phyloP scores from a whole-genome alignment of 805 yeast genomes.

The Phaffomyces thermotolerans region DNA sequence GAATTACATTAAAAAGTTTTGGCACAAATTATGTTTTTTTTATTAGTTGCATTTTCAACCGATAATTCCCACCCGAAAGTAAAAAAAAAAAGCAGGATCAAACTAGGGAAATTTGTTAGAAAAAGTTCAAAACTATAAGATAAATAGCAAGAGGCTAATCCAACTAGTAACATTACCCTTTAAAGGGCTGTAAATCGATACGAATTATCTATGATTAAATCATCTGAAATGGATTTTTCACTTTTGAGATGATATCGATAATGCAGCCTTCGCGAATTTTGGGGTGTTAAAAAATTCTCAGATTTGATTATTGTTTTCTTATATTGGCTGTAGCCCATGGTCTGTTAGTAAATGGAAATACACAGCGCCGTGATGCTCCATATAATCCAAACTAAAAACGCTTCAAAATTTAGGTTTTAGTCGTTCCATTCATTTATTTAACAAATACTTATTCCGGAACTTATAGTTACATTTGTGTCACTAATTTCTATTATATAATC shows the following conservation, averaged over 20 bases:
- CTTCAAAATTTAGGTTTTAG: too few species aligned
- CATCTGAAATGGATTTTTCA: background rate
- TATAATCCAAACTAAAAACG: too few species aligned
- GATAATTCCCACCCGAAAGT: slow-evolving; percentile 6
- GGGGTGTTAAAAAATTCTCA: slow-evolving; percentile 4
- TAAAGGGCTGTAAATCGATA: too few species aligned
- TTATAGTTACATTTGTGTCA: too few species aligned
- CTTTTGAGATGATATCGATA: background rate
- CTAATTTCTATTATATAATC: too few species aligned
- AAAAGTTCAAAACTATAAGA: background rate
- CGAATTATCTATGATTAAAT: background rate
- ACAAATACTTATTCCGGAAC: too few species aligned
- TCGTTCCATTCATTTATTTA: too few species aligned
- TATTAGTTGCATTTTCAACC: slow-evolving; percentile 6
- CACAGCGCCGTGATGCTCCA: too few species aligned
- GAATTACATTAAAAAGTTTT: background rate
- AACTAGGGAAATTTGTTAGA: background rate
- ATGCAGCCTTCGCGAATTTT: slow-evolving; percentile 9
- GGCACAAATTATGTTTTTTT: slow-evolving; percentile 1
- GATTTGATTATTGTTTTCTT: too few species aligned
- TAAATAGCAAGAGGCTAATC: background rate
- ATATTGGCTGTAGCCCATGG: too few species aligned
- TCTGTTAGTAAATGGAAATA: too few species aligned
- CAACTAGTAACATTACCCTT: background rate
- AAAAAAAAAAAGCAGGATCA: background rate